Evolutionary conservation across 805 yeast genomes (phyloP).

Genomic region (Torulaspora franciscae): DNA sequence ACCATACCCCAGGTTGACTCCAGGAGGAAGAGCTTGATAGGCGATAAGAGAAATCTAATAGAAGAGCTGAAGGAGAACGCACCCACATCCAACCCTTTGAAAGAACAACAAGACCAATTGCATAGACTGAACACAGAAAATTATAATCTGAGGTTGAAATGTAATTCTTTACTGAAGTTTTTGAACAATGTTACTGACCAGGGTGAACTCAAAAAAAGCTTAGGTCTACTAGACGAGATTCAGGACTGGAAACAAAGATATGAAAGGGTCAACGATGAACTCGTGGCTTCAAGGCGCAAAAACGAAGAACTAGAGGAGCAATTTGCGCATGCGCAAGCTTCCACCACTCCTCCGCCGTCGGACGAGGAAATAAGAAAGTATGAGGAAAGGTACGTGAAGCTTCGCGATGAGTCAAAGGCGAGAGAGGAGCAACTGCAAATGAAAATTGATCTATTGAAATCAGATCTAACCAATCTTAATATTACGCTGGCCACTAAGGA

Average conservation of each 20-base stretch:
- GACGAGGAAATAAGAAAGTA: slow-evolving; percentile 6
- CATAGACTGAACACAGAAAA: slow-evolving; percentile 26
- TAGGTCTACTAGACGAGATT: slow-evolving; percentile 24
- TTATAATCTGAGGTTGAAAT: slow-evolving; percentile 27
- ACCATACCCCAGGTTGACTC: slow-evolving; percentile 26
- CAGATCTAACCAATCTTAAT: slow-evolving; percentile 13
- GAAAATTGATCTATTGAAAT: slow-evolving; percentile 10
- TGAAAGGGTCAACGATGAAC: slow-evolving; percentile 13
- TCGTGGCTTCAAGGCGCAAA: slow-evolving; percentile 14
- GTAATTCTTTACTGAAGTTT: slow-evolving; percentile 29
- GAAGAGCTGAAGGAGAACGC: slow-evolving; percentile 23
- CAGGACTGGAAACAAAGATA: slow-evolving; percentile 21
- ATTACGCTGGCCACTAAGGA: slow-evolving; percentile 14
- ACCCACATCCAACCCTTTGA: slow-evolving; percentile 26
- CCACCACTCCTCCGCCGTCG: slow-evolving; percentile 1
- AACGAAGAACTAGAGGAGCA: slow-evolving; percentile 15
- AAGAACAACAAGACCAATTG: slow-evolving; percentile 30
- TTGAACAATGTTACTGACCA: slow-evolving; percentile 28
- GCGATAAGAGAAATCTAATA: slow-evolving; percentile 18
- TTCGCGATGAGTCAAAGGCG: slow-evolving; percentile 12
- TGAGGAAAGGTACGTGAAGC: slow-evolving; percentile 8
- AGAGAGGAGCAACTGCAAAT: slow-evolving; percentile 12
- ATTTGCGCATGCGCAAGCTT: slow-evolving; percentile 3
- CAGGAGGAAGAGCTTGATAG: not conserved
- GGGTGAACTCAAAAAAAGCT: slow-evolving; percentile 22